Evolutionary conservation across 805 yeast species (phyloP).

Genomic region (Priceomyces carsonii): DNA sequence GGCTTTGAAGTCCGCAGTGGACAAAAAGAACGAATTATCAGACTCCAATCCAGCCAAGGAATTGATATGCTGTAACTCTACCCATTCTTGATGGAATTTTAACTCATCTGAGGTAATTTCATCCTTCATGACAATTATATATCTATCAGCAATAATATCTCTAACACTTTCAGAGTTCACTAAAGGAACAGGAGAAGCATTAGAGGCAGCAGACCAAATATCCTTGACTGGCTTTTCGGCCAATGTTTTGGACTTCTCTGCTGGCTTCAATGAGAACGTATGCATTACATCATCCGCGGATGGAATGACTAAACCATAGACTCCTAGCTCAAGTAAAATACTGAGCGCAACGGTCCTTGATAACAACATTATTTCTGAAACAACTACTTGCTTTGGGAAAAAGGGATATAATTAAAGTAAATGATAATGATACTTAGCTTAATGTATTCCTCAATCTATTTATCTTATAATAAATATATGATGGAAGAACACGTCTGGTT

Average conservation of each 20-base stretch:
- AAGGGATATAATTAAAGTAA: background rate
- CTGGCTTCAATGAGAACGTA: constrained; percentile 24
- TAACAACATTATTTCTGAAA: constrained; percentile 31
- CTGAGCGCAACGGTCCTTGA: constrained; percentile 43
- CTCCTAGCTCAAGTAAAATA: constrained; percentile 42
- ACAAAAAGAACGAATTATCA: constrained; percentile 38
- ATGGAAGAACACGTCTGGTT: too few relatives aligned
- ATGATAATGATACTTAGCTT: too few relatives aligned
- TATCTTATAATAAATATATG: background rate
- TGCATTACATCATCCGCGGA: constrained; percentile 42
- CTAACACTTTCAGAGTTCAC: constrained; percentile 45
- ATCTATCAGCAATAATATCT: constrained; percentile 66
- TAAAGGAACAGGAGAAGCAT: constrained; percentile 45
- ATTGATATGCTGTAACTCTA: constrained; percentile 52
- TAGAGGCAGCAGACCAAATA: constrained; percentile 10
- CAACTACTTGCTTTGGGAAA: background rate
- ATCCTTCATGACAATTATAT: constrained; percentile 83
- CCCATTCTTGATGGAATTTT: constrained; percentile 68
- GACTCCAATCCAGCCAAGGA: constrained; percentile 37
- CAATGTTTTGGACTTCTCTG: background rate
- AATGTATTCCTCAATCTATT: background rate
- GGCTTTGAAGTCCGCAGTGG: constrained; percentile 23
- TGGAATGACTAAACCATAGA: constrained; percentile 61
- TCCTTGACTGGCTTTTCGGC: background rate
- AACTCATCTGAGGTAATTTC: constrained; percentile 53